Base-by-base conservation (phyloP, 2,329 filamentous ascomycete species). In the Diaporthe capsici region DNA sequence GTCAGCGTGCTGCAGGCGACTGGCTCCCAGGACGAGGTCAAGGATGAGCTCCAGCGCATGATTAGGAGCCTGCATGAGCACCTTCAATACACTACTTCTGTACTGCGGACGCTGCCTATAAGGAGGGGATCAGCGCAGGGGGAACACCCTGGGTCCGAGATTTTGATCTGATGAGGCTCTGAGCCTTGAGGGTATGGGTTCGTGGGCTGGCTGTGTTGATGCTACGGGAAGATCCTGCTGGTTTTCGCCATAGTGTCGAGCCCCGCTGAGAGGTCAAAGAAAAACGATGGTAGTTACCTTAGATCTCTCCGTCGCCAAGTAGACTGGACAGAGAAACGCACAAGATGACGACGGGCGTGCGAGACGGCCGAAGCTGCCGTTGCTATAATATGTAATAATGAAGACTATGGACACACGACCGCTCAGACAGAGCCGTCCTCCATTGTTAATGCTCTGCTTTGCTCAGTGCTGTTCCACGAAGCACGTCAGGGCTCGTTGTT, bases 1-100 rank as follows among this genome's bases (percentile, higher is more conserved):
- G 81, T 76, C 10, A 85, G 86, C 67, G 88, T 90, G 57, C 87
- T 91, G 84, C 82, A 82, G 76, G 83, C 82, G 9, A 75, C 80
- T 57, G 81, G 80, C 13, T 80, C 79, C 31, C 79, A 81, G 25
- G 80, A 82, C 22, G 81, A 83, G 72, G 79, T 82, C 51, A 79
- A 80, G 51, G 81, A 82, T 25, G 83, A 84, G 79, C 79, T 84
- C 47, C 80, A 81, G 79, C 78, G 82, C 20, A 79, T 84, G 79
- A 78, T 84, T 51, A 78, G 79, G 42, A 83, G 82, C 63, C 82
- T 84, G 73, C 78, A 81, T 71, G 82, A 83, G 74, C 83, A 84
- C 75, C 78, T 84, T 13, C 80, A 80, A 53, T 82, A 82, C 74
- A 80, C 82, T 39, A 81, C 80, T 44, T 78, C 76, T 25, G 80